phyloP scores from a whole-genome alignment of 106 monocot genomes.

The Gastrodia elata region DNA sequence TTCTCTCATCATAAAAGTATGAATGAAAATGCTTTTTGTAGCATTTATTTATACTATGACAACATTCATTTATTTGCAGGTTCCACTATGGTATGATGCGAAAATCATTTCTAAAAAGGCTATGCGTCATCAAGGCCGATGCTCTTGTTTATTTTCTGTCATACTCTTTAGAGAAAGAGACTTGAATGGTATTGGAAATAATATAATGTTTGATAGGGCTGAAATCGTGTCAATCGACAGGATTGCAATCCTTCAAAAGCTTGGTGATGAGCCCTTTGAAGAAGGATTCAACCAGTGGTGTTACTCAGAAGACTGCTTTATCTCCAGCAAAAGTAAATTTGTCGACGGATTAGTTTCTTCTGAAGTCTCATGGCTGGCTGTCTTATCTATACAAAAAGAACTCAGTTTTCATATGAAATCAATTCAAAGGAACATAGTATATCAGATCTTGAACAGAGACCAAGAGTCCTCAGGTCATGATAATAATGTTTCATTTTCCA shows the following conservation, averaged over 20 bases:
- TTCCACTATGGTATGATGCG: constrained; percentile 46
- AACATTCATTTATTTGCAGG: constrained; percentile 21
- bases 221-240: constrained; percentile 38
- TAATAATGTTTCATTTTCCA: background rate
- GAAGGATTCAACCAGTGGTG: constrained; percentile 29
- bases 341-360: constrained; percentile 26
- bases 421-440: constrained; percentile 31
- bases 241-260: constrained; percentile 55
- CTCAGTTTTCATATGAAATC: constrained; percentile 40
- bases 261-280: constrained; percentile 18
- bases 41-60: background rate
- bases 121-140: constrained; percentile 26
- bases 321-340: constrained; percentile 26
- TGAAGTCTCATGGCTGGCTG: constrained; percentile 45
- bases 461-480: constrained; percentile 8
- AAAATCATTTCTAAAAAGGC: constrained; percentile 49
- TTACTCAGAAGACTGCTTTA: constrained; percentile 26
- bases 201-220: constrained; percentile 11
- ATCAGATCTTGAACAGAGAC: constrained; percentile 20
- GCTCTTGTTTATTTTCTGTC: constrained; percentile 49
- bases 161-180: constrained; percentile 20
- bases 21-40: background rate
- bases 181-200: constrained; percentile 5
- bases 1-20: background rate
- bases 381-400: constrained; percentile 31